Percentiles rank a stretch among this genome's conserved stretches.
These are phyloP conservation scores for Nemania serpens DNA, from an alignment of 2,329 filamentous ascomycete species.

Conservation along the genomic window DNA sequence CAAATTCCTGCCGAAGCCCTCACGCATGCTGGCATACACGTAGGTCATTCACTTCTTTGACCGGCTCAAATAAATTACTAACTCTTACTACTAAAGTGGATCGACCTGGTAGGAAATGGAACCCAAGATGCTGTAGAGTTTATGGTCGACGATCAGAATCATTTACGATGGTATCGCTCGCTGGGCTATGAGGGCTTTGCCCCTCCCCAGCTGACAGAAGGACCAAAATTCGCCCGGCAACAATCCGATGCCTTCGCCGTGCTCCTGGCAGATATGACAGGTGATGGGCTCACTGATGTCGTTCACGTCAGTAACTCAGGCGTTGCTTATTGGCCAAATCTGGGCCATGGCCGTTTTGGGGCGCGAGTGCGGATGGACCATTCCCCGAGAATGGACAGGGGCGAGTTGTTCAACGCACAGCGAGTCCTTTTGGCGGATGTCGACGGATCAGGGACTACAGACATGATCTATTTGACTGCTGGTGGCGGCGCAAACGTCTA, in stretches of 20 bases:
- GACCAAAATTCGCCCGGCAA: background rate
- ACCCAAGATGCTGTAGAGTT: no score
- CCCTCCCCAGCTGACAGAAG: no score
- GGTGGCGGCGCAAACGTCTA: background rate
- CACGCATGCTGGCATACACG: no score
- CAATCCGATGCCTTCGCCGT: background rate
- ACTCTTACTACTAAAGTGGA: no score
- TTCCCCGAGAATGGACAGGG: background rate
- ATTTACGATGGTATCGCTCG: no score
- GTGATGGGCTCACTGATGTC: background rate
- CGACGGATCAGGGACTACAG: background rate
- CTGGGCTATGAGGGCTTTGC: no score
- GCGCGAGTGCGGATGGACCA: background rate
- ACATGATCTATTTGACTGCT: background rate
- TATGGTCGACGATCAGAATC: no score
- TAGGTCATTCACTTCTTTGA: no score
- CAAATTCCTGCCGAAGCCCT: no score
- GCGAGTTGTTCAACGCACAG: background rate
- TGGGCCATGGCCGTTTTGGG: background rate
- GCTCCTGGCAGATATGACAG: background rate
- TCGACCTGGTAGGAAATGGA: no score
- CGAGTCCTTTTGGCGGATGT: background rate
- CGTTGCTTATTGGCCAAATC: background rate
- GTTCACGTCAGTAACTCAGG: background rate
- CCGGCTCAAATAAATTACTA: no score